Conservation (phyloP, 1,284 basidiomycete species). For the Hemileia vastatrix region DNA sequence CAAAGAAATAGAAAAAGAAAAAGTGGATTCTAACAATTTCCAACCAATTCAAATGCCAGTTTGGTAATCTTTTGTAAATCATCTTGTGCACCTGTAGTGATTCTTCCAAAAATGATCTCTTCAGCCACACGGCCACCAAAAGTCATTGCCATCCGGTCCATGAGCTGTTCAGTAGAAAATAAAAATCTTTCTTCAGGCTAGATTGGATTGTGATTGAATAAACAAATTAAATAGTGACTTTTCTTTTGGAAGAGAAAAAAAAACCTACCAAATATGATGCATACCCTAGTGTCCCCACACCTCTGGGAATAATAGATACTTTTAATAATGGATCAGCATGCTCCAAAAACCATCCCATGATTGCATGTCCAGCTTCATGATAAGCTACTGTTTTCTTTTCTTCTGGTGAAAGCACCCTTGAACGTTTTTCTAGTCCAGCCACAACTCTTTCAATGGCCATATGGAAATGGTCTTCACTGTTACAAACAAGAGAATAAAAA, state of each 20-base stretch:
- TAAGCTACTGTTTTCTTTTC: conserved; percentile 99
- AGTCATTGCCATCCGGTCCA: conserved; percentile 96
- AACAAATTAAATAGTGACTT: background rate
- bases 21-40: conserved; percentile 36
- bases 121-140: conserved; percentile 96
- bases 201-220: conserved; percentile 46
- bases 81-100: conserved; percentile 87
- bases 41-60: conserved; percentile 82
- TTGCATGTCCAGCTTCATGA: conserved; percentile 96
- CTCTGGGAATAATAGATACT: conserved; percentile 96
- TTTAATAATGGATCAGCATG: conserved; percentile 93
- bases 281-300: conserved; percentile 90
- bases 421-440: conserved; percentile 92
- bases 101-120: conserved; percentile 93
- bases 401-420: conserved; percentile 77
- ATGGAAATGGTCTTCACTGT: conserved; percentile 71
- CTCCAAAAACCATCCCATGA: conserved; percentile 97
- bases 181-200: conserved; percentile 92
- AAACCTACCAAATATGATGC: conserved; percentile 58
- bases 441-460: conserved; percentile 97
- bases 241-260: background rate
- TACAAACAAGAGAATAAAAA: background rate
- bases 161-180: conserved; percentile 85
- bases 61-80: conserved; percentile 79
- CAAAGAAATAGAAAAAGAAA: background rate